Evolutionary conservation across 2,329 filamentous ascomycete genomes (phyloP), one percentile per base, ranked within the genome.

Genomic region (Talaromyces sp.): DNA sequence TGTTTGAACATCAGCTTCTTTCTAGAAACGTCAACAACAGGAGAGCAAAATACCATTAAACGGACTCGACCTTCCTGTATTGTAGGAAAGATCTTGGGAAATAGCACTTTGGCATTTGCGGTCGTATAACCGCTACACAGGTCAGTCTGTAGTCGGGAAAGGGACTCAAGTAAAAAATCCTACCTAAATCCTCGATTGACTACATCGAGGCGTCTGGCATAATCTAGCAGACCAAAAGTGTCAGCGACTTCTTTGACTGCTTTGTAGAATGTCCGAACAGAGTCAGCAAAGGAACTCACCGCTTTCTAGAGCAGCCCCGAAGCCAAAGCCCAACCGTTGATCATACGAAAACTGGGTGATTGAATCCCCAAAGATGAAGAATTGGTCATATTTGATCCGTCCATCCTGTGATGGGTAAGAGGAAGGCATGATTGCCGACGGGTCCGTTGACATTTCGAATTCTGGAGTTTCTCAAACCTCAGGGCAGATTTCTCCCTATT

Each of bases 321-420:
- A 91, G 0, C 85, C 91, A 77, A 93, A 94, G 17, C 90, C 91
- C 65, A 86, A 80, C 11, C 84, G 78, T 58, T 88, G 81, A 40
- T 84, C 82, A 68, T 85, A 85, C 1, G 88, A 85, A 49, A 84
- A 82, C 73, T 98, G 88, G 58, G 94, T 89, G 68, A 98, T 89
- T 36, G 92, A 96, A 79, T 98, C 95, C 63, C 94, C 94, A 68
- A 98, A 91, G 27, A 98, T 86, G 68, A 98, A 82, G 71, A 93
- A 83, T 73, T 93, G 91, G 58, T 89, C 88, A 72, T 90, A 90
- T 17, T 34, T 38, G 17, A 49, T n/a, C 27, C 15, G 29, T 19
- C 51, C 61, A 47, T 58, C 36, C 22, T 65, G 58, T 19, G 36
- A 25, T 19, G 38, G 27, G 36, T 31, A n/a, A 58, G 61, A 56